These are phyloP conservation scores for Ceratocystis huliohia DNA, from an alignment of 2,329 filamentous ascomycete genomes.

Conservation along the genomic window DNA sequence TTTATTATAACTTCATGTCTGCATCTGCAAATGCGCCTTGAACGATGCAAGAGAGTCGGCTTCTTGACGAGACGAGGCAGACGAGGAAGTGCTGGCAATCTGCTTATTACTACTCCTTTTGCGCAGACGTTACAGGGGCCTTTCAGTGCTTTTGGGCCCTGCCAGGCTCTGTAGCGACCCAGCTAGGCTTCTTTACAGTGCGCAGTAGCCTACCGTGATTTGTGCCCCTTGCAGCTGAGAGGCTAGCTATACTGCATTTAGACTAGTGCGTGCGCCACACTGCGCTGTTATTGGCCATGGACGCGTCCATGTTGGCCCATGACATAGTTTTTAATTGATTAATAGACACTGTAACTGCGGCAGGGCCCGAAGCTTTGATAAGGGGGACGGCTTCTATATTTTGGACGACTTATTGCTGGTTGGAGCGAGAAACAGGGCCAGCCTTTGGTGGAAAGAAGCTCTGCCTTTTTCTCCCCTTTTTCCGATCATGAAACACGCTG, in stretches of 20 bases:
- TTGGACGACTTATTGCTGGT: background rate
- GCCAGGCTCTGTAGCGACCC: background rate
- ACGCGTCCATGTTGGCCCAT: background rate
- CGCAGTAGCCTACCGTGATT: background rate
- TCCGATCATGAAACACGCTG: constrained; percentile 2
- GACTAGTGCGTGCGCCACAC: background rate
- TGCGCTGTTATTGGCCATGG: background rate
- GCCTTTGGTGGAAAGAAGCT: too few species aligned
- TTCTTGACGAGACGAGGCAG: background rate
- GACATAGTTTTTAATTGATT: background rate
- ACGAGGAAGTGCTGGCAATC: background rate
- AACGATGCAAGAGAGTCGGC: background rate
- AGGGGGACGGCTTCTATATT: background rate
- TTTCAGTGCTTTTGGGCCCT: background rate
- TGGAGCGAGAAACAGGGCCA: too few species aligned
- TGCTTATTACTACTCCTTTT: background rate
- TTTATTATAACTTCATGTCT: background rate
- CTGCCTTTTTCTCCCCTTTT: background rate
- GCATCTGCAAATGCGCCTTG: background rate
- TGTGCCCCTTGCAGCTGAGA: constrained; percentile 1
- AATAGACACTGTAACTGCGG: background rate
- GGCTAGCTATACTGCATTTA: background rate
- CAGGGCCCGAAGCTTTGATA: background rate
- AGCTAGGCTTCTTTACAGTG: background rate
- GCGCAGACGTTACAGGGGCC: background rate